Evolutionary conservation across 2,329 filamentous ascomycete genomes (phyloP), one percentile per base, ranked within the genome.

Genomic region (Beauveria brongniartii): DNA sequence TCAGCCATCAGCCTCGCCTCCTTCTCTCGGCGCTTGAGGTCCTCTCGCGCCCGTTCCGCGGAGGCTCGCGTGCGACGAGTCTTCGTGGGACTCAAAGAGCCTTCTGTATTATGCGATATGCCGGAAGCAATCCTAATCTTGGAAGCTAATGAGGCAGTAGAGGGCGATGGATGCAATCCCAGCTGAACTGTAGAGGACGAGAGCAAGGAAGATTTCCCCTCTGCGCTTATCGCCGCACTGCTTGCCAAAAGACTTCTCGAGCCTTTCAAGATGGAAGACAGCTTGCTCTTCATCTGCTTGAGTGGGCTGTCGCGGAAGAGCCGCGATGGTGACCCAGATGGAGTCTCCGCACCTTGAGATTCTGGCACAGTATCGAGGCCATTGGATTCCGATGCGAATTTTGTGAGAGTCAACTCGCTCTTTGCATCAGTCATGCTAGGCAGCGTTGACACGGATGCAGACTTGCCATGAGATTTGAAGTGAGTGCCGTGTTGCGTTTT

Each of bases 271-370:
- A 96, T 92, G 10, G 92, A 96, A 52, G 93, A 95, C 53, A 97
- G 80, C 71, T 92, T 95, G 69, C 90, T 91, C 76, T 96, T 97
- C 30, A 94, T 92, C 56, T 94, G 91, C 73, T 92, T 96, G 62
- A 97, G 74, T 5, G 91, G 91, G 62, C 89, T 93, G 66, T 95
- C 92, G 8, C 81, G 79, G 67, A 83, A 78, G 54, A 71, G 76
- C 59, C 83, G 76, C 5, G 81, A 78, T 0, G 83, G 82, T 1
- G 84, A 86, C 66, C 84, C 85, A 3, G 76, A 71, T 64, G 81
- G 76, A 72, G 82, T 75, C 72, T 81, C 67, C 18, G 82, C 69
- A 9, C 64, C 67, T 16, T 71, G 70, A 7, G 70, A 64, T 63
- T 81, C 79, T 0, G 71, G 63, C 8, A 78, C 86, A 14, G 84